Base-by-base conservation (phyloP, 2,329 filamentous ascomycete genomes). In the Aureobasidium sp. region DNA sequence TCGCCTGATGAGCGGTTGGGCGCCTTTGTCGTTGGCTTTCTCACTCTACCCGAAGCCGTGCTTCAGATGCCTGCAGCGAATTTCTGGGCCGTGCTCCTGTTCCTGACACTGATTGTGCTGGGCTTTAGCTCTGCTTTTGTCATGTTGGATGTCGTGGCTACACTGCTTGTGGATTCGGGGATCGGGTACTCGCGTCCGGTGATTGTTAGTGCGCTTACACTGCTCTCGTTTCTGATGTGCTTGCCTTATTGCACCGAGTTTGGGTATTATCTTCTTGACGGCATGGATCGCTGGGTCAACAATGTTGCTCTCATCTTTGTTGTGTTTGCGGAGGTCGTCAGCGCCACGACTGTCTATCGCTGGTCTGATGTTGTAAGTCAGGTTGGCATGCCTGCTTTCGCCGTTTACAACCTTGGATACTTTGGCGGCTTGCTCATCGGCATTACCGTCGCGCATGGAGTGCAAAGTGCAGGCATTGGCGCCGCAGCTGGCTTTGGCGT, bases 41-140 rank as follows among this genome's bases (percentile, higher is more conserved):
- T 84, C n/a, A 85, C 83, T 0, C 71, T 83, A 0, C 83, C 83
- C 0, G 79, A 79, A 27, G 83, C 82, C 3, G 78, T 85, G 1
- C 70, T 80, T 0, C 77, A 84, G 62, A 83, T 85, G 78, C 82
- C 82, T 0, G 82, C 77, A 0, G 74, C 82, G 2, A 83, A 83
- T 45, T 84, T 82, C 64, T 85, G 82, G 82, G 81, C 82, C 0
- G 73, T 84, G n/a, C 71, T 81, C 0, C 71, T 84, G 1, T 85
- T 85, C 69, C 82, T 85, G 63, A 84, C 82, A 0, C 75, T 85
- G 7, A 78, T 84, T 63, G 79, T 84, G 0, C 76, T 85, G 0
- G 82, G 83, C 0, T 83, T 83, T 67, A 82, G 79, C 63, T 84
- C 82, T 0, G 81, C 82, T 0, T 84, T 84, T 63, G 82, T 81